Conservation (phyloP, 108 stramenopile species). For the Pseudonitzschia multiseries region DNA sequence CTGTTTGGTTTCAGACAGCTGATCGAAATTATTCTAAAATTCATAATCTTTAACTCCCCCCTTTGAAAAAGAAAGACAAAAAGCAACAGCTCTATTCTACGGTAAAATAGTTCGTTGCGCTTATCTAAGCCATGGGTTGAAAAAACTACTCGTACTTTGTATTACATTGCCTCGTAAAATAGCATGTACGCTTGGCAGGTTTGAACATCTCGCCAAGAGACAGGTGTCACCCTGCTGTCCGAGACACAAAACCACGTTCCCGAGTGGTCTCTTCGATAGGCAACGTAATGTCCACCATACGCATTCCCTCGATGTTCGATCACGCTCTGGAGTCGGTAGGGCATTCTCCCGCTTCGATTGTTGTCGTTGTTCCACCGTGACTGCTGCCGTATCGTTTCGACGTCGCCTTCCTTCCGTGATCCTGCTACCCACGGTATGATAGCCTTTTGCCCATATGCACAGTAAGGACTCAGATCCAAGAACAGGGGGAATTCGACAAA, state of each 20-base stretch:
- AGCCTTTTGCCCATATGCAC: conserved; percentile 53
- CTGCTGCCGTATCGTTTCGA: not conserved
- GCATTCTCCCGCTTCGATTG: conserved; percentile 13
- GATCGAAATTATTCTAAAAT: no score
- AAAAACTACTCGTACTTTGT: not conserved
- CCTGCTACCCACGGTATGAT: conserved; percentile 34
- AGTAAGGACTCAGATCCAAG: conserved; percentile 60
- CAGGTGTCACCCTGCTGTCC: conserved; percentile 48
- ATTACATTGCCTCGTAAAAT: conserved; percentile 62
- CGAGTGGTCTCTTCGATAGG: conserved; percentile 55
- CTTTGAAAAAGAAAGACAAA: not conserved
- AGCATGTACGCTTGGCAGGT: conserved; percentile 82
- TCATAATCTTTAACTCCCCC: no score
- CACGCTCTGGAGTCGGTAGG: conserved; percentile 66
- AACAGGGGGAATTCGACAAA: conserved; percentile 63
- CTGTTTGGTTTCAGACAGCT: no score
- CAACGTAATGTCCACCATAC: conserved; percentile 72
- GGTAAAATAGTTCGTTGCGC: no score
- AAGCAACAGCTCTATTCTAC: not conserved
- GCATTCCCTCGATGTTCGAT: conserved; percentile 82
- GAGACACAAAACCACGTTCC: conserved; percentile 62
- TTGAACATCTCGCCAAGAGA: conserved; percentile 67
- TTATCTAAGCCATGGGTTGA: no score
- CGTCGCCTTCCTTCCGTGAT: conserved; percentile 14
- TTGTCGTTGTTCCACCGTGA: not conserved